Percentiles rank a stretch among this genome's conserved stretches.
Conservation (phyloP, 306 rosid species). For the Ziziphus jujuba region DNA sequence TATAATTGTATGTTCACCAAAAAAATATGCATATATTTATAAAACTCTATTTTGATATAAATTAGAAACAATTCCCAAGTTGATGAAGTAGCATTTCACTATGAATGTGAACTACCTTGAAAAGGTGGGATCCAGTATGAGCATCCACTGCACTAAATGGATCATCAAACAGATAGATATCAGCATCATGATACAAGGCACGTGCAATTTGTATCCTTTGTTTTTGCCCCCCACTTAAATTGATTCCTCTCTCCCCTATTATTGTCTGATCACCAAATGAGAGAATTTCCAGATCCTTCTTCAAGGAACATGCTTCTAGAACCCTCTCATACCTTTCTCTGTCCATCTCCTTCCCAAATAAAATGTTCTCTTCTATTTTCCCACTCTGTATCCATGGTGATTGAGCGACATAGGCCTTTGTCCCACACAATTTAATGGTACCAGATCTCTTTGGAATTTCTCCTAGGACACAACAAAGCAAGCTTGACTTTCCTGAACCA, state of each 20-base stretch:
- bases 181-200: conserved; percentile 54
- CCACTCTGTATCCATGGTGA: conserved; percentile 93
- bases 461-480: neutral
- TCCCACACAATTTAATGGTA: neutral
- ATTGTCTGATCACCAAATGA: conserved; percentile 50
- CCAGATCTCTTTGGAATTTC: conserved; percentile 41
- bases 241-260: conserved; percentile 61
- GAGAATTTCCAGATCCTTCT: conserved; percentile 47
- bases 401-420: conserved; percentile 53
- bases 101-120: conserved; percentile 33
- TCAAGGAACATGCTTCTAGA: conserved; percentile 37
- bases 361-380: conserved; percentile 67
- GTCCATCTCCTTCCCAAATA: conserved; percentile 58
- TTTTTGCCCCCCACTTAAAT: conserved; percentile 53
- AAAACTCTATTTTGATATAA: too few species aligned
- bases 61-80: too few species aligned
- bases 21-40: too few species aligned
- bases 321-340: conserved; percentile 38
- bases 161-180: conserved; percentile 53
- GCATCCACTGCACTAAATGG: conserved; percentile 77
- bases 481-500: neutral
- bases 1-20: too few species aligned
- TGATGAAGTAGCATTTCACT: too few species aligned
- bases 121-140: conserved; percentile 43
- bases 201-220: conserved; percentile 47